These are phyloP conservation scores for Vigna mungo DNA, from an alignment of 306 rosid species.

Conservation along the genomic window DNA sequence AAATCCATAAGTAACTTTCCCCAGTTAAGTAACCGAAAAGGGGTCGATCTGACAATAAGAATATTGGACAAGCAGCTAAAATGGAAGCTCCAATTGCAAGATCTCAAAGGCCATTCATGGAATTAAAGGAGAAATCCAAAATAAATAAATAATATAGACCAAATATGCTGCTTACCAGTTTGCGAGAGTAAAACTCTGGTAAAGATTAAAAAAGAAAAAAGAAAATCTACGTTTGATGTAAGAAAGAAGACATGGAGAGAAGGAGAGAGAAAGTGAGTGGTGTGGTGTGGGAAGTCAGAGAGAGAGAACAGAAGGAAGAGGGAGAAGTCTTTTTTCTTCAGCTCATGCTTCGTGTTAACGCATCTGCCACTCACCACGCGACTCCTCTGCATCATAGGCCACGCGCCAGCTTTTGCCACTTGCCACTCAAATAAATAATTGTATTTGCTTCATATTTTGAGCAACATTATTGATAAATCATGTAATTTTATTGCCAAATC, in stretches of 20 bases:
- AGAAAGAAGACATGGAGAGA: slow-evolving; percentile 38
- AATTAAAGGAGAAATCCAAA: not conserved
- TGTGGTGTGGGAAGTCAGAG: slow-evolving; percentile 32
- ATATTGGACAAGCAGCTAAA: slow-evolving; percentile 15
- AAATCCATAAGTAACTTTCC: slow-evolving; percentile 4
- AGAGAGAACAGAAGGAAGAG: slow-evolving; percentile 28
- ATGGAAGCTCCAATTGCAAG: slow-evolving; percentile 45
- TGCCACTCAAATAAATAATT: not conserved
- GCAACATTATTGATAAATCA: slow-evolving; percentile 13
- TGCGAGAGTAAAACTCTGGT: slow-evolving; percentile 38
- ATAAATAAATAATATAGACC: not conserved
- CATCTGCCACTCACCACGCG: slow-evolving; percentile 45
- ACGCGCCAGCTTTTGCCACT: slow-evolving; percentile 42
- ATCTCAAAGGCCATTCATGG: slow-evolving; percentile 47
- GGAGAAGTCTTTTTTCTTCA: slow-evolving; percentile 32
- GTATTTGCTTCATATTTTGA: not conserved
- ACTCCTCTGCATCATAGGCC: not conserved
- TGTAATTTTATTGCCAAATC: not conserved
- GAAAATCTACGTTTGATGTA: slow-evolving; percentile 63
- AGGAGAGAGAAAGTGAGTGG: slow-evolving; percentile 28
- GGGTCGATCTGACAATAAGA: slow-evolving; percentile 1
- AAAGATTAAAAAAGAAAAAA: slow-evolving; percentile 24
- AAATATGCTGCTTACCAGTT: slow-evolving; percentile 59
- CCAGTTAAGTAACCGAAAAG: slow-evolving; percentile 32
- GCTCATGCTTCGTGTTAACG: slow-evolving; percentile 52